Evolutionary conservation across 495 filamentous ascomycete genomes (phyloP).

Genomic region (Neurospora sp.): DNA sequence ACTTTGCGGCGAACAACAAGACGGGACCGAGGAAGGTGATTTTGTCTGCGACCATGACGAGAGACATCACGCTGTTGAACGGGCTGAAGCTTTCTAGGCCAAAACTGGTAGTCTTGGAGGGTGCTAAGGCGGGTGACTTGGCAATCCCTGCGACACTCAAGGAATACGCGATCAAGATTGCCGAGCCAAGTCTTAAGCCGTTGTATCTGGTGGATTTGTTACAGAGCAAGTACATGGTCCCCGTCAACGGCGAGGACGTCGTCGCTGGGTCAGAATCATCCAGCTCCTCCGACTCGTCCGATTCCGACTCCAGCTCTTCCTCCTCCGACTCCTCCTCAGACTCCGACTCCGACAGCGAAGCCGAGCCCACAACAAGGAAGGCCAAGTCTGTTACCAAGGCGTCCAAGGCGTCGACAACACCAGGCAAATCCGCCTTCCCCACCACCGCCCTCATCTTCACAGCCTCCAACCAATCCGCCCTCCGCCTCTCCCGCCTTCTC

Average conservation of each 20-base stretch:
- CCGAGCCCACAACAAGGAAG: background rate
- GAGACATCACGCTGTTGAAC: constrained; percentile 70
- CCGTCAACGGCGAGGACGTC: background rate
- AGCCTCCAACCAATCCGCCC: constrained; percentile 73
- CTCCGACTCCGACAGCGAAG: background rate
- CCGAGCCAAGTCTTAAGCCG: constrained; percentile 70
- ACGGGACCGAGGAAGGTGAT: constrained; percentile 59
- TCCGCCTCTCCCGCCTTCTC: constrained; percentile 72
- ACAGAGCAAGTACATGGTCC: constrained; percentile 26
- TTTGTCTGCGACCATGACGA: constrained; percentile 89
- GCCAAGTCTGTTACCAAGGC: background rate
- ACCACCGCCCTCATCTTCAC: constrained; percentile 71
- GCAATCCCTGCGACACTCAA: constrained; percentile 57
- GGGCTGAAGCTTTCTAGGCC: constrained; percentile 64
- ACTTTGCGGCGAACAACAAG: constrained; percentile 39
- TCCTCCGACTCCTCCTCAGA: constrained; percentile 8
- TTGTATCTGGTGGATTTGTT: constrained; percentile 65
- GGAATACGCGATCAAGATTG: constrained; percentile 66
- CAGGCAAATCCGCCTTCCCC: background rate
- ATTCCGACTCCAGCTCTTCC: constrained; percentile 17
- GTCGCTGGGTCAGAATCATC: constrained; percentile 17
- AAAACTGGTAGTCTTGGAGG: constrained; percentile 63
- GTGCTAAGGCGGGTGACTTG: constrained; percentile 32
- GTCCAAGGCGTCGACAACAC: background rate
- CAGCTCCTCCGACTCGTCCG: constrained; percentile 20